Percentiles rank a stretch among this genome's conserved stretches.
Evolutionary conservation across 805 yeast genomes (phyloP).

Genomic region (Kregervanrija delftensis): DNA sequence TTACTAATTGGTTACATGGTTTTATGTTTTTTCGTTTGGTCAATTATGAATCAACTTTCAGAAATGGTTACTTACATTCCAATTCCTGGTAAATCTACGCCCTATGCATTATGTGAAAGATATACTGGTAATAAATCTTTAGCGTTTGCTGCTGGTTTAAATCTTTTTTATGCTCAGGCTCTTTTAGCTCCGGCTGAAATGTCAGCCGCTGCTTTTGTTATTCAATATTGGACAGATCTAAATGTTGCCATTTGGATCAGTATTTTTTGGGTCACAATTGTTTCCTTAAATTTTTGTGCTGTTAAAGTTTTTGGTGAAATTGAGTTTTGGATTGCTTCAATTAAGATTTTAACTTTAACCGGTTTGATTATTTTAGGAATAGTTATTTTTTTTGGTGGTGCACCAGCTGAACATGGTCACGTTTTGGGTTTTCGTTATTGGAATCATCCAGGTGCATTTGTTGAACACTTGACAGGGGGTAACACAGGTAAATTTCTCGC

Average conservation of each 20-base stretch:
- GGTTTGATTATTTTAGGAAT: slow-evolving; percentile 54
- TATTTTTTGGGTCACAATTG: slow-evolving; percentile 42
- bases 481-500: slow-evolving; percentile 58
- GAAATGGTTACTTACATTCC: slow-evolving; percentile 63
- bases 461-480: slow-evolving; percentile 43
- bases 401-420: slow-evolving; percentile 37
- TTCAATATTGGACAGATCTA: slow-evolving; percentile 53
- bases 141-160: slow-evolving; percentile 53
- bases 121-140: slow-evolving; percentile 43
- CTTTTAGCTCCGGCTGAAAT: slow-evolving; percentile 54
- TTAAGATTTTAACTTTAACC: slow-evolving; percentile 58
- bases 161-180: slow-evolving; percentile 40
- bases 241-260: slow-evolving; percentile 58
- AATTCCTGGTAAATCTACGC: slow-evolving; percentile 55
- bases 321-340: slow-evolving; percentile 60
- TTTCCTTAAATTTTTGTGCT: slow-evolving; percentile 43
- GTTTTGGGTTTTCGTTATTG: slow-evolving; percentile 39
- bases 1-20: slow-evolving; percentile 54
- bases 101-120: slow-evolving; percentile 39
- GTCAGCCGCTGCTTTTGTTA: slow-evolving; percentile 57
- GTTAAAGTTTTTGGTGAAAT: slow-evolving; percentile 45
- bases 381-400: slow-evolving; percentile 61
- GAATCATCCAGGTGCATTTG: slow-evolving; percentile 38
- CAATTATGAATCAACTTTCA: slow-evolving; percentile 58
- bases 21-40: slow-evolving; percentile 57